Conservation (phyloP, 257 asterid species). For the Leptodermis oblonga region DNA sequence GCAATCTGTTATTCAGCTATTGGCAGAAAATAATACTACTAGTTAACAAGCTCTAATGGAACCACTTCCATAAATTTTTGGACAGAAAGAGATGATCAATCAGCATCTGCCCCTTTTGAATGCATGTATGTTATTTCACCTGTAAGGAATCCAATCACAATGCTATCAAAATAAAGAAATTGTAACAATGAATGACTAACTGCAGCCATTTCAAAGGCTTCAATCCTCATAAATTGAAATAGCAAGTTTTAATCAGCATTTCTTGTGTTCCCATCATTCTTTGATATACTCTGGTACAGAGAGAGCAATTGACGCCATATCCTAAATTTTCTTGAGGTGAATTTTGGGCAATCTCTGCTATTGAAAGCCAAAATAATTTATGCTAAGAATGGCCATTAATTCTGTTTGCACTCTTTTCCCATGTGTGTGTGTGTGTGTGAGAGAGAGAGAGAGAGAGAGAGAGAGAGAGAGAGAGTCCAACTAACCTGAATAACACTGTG, state of each 20-base stretch:
- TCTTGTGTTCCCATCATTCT: not conserved
- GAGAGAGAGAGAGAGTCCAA: slow-evolving; percentile 16
- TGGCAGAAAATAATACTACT: no score
- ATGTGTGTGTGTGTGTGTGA: no score
- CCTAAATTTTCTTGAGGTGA: not conserved
- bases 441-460: slow-evolving; percentile 4
- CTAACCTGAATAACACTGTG: slow-evolving; percentile 91
- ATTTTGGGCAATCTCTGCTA: not conserved
- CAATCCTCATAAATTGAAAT: not conserved
- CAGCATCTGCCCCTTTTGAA: slow-evolving; percentile 89
- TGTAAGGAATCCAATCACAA: slow-evolving; percentile 25
- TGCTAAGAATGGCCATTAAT: no score
- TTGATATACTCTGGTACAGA: not conserved
- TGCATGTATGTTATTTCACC: slow-evolving; percentile 79
- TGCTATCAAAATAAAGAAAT: not conserved
- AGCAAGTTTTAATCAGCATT: not conserved
- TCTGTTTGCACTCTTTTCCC: not conserved
- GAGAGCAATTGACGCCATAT: not conserved
- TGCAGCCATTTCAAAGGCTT: not conserved
- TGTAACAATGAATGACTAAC: not conserved
- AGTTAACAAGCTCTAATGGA: no score
- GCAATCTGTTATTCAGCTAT: no score
- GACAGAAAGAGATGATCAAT: slow-evolving; percentile 67
- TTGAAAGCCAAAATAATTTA: not conserved
- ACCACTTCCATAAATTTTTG: no score